Evolutionary conservation across 2,329 filamentous ascomycete genomes (phyloP), one percentile per base, ranked within the genome.

Genomic region (Colletotrichum lindemuthianum): DNA sequence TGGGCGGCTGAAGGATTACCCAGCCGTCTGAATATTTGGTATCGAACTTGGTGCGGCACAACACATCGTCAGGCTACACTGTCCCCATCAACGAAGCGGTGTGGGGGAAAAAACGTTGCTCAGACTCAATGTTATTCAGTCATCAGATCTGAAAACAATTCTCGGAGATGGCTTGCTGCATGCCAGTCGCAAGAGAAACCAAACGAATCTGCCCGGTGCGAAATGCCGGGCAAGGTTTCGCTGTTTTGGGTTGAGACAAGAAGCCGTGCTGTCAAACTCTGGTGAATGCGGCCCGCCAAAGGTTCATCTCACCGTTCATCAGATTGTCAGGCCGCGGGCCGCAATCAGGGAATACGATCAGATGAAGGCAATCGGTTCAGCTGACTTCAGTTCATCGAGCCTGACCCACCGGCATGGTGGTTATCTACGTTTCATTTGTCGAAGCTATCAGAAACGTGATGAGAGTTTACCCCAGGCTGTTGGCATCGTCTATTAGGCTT

Each of bases 241-340:
- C 34, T 34, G 49, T 51, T 51, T 52, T 51, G 52, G 24, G 39
- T 32, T 24, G 54, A 63, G 40, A 59, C 48, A 43, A 24, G 12
- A 24, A 50, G 16, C 33, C n/a, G 12, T 6, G 2, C 16, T 48
- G 24, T 50, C 24, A 37, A 50, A 9, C 33, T 50, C 34, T 12
- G 34, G 36, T 24, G 24, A 24, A 24, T 24, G 11, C 43, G 34
- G n/a, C 12, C 6, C 34, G 9, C 36, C 37, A 13, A 8, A 43
- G 9, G 36, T 13, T 12, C 7, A 24, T 11, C 36, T 16, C 33
- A 16, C 33, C 13, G 34, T 50, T 50, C 34, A 37, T 50, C 33
- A 15, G 48, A 39, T 36, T 37, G 33, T 50, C 10, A 11, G 33
- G 6, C n/a, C 33, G 16, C 24, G 24, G 24, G 24, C 24, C 24